A percentile compares a stretch with the other conserved stretches of the same genome.
Evolutionary conservation across 768 basidiomycete species (phyloP).

Genomic region (Mycena pura): DNA sequence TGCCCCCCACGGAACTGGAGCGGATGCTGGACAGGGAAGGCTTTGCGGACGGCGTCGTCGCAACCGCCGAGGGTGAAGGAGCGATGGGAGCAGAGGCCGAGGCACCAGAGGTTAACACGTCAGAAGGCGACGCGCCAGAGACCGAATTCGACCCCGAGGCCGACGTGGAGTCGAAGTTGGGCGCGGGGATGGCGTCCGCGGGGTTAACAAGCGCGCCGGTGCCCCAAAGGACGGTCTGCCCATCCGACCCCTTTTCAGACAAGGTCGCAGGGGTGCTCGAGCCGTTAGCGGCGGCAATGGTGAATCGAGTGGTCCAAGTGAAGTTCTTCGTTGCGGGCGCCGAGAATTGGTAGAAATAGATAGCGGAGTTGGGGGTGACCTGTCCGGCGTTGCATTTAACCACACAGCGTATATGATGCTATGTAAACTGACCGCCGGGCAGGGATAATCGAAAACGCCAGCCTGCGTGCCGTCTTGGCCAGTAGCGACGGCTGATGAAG

Average conservation of each 20-base stretch:
- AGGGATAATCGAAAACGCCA: conserved; percentile 61
- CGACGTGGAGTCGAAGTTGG: conserved; percentile 32
- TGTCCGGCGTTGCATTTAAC: conserved; percentile 29
- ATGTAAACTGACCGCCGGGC: conserved; percentile 62
- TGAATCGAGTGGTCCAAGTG: conserved; percentile 80
- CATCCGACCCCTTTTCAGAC: conserved; percentile 59
- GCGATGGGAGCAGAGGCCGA: neutral
- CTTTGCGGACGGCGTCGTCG: too few species aligned
- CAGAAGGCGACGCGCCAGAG: neutral
- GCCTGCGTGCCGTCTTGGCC: conserved; percentile 66
- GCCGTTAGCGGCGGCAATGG: conserved; percentile 63
- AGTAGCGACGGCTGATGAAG: conserved; percentile 61
- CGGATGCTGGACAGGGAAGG: neutral
- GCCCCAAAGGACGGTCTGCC: conserved; percentile 68
- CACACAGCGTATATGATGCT: neutral
- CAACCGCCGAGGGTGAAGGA: neutral
- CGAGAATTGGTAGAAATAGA: conserved; percentile 86
- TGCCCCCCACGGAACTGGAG: neutral
- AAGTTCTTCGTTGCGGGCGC: conserved; percentile 45
- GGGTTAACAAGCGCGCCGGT: conserved; percentile 61
- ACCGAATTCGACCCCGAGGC: neutral
- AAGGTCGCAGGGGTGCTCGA: conserved; percentile 56
- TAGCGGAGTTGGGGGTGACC: conserved; percentile 68
- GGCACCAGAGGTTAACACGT: neutral
- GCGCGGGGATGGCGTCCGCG: conserved; percentile 45